These are phyloP conservation scores for Stagonosporopsis rhizophila DNA, from an alignment of 2,329 filamentous ascomycete genomes.

Conservation along the genomic window DNA sequence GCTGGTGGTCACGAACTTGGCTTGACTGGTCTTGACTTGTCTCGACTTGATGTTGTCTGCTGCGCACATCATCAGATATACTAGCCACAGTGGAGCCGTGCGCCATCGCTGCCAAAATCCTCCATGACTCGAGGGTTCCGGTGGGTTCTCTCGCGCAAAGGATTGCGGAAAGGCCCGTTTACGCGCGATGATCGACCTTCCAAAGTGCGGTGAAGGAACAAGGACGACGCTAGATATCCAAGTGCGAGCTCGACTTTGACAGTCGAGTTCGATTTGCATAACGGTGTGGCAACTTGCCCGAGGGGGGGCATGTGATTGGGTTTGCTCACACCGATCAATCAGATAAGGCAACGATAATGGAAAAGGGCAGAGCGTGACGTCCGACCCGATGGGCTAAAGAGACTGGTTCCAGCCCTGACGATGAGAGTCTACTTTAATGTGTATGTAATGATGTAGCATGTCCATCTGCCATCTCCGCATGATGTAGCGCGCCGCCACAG, in stretches of 20 bases:
- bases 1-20: background rate
- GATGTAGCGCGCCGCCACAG: conserved; percentile 5
- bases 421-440: background rate
- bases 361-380: conserved; percentile 9
- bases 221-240: conserved; percentile 5
- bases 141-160: background rate
- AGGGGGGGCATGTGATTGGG: conserved; percentile 14
- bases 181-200: background rate
- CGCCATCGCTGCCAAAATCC: no score
- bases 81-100: no score
- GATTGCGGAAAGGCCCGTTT: conserved; percentile 4
- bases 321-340: conserved; percentile 16
- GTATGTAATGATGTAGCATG: conserved; percentile 4
- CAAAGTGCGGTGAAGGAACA: conserved; percentile 12
- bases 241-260: background rate
- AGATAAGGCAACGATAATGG: conserved; percentile 1
- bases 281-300: conserved; percentile 14
- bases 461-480: background rate
- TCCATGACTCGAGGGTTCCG: conserved; percentile 12
- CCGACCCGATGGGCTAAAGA: background rate
- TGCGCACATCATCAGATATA: conserved; percentile 10
- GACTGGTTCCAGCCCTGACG: conserved; percentile 9
- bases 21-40: no score
- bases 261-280: background rate
- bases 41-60: background rate